These are phyloP conservation scores for Fusarium falciforme DNA, from an alignment of 2,329 filamentous ascomycete species.

Conservation along the genomic window DNA sequence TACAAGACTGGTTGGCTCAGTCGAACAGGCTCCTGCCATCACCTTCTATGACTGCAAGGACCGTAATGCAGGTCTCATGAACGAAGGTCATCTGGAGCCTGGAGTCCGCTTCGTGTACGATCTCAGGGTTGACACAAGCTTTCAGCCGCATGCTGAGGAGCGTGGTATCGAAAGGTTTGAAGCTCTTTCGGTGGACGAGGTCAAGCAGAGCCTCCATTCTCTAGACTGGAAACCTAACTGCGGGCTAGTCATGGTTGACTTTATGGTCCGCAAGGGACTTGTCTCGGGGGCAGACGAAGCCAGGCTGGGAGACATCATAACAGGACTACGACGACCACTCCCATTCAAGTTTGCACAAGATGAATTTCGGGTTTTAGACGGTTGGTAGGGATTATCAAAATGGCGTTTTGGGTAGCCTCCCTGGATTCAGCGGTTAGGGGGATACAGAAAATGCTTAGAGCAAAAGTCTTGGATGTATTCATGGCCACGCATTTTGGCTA, in stretches of 20 bases:
- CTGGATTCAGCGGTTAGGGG: neutral
- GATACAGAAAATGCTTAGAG: neutral
- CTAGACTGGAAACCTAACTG: conserved; percentile 54
- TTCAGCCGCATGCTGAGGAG: conserved; percentile 41
- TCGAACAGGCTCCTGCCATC: conserved; percentile 41
- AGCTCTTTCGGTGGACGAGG: conserved; percentile 43
- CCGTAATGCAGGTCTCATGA: conserved; percentile 40
- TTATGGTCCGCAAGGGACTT: conserved; percentile 47
- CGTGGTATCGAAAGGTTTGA: conserved; percentile 46
- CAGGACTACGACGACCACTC: conserved; percentile 40
- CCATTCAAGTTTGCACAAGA: conserved; percentile 42
- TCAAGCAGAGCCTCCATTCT: conserved; percentile 43
- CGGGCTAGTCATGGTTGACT: conserved; percentile 54
- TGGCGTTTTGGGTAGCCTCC: neutral
- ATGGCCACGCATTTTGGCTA: neutral
- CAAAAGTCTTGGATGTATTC: neutral
- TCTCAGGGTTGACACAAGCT: conserved; percentile 44
- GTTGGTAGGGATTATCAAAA: conserved; percentile 12
- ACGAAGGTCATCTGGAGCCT: conserved; percentile 50
- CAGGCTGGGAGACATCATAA: conserved; percentile 33
- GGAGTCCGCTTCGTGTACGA: conserved; percentile 54
- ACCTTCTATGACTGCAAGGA: conserved; percentile 52
- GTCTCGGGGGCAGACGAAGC: conserved; percentile 40
- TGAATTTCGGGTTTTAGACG: conserved; percentile 17
- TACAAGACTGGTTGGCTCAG: conserved; percentile 33